Conservation (phyloP, 2,329 filamentous ascomycete species). For the Fusarium pseudocircinatum region DNA sequence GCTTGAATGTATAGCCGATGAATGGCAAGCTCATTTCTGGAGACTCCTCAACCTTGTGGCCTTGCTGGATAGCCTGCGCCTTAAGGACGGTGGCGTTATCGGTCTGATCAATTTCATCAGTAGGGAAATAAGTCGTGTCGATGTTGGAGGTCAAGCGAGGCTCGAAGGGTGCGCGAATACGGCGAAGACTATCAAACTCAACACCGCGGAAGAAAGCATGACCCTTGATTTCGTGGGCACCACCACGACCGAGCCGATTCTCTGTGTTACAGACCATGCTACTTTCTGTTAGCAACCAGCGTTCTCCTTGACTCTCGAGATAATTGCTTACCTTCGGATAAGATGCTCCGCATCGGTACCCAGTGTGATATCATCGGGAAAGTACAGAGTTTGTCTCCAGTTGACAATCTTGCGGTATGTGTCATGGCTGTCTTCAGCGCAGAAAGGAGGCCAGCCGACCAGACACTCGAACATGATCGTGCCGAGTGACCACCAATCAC, state of each 20-base stretch:
- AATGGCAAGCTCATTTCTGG: conserved; percentile 95
- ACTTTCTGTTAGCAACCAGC: conserved; percentile 14
- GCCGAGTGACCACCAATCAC: conserved; percentile 98
- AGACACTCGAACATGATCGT: conserved; percentile 99
- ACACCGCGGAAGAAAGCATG: conserved; percentile 98
- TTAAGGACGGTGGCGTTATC: conserved; percentile 90
- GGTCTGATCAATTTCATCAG: conserved; percentile 96
- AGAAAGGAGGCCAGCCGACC: conserved; percentile 98
- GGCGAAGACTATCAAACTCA: conserved; percentile 90
- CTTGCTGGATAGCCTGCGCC: conserved; percentile 79
- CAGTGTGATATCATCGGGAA: conserved; percentile 93
- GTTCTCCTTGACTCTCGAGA: background rate
- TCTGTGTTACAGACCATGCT: conserved; percentile 95
- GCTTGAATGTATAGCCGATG: conserved; percentile 80
- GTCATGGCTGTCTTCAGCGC: conserved; percentile 95
- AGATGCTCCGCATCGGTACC: conserved; percentile 90
- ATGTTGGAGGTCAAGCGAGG: conserved; percentile 92
- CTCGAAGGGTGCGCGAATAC: conserved; percentile 95
- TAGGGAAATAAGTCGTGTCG: conserved; percentile 98
- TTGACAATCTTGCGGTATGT: conserved; percentile 99
- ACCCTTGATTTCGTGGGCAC: conserved; percentile 90
- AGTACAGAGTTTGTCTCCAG: conserved; percentile 95
- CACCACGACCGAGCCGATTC: conserved; percentile 86
- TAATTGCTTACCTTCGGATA: conserved; percentile 79
- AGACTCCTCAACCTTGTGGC: conserved; percentile 75